Base-by-base conservation (phyloP, 23 red algal species). In the Gracilaria vermiculophylla region DNA sequence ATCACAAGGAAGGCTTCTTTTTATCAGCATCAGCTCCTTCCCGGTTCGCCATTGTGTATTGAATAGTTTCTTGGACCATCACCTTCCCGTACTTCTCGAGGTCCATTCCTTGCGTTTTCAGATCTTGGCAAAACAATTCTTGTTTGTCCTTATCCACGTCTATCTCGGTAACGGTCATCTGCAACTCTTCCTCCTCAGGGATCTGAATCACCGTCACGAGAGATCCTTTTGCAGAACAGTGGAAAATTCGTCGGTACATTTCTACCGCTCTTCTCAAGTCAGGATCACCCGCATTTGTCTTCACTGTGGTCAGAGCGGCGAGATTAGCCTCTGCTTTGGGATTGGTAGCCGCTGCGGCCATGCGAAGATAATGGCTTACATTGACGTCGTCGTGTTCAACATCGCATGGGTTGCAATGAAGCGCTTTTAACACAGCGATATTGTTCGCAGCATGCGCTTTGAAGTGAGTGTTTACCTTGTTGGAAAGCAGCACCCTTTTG, bases 401-500 rank as follows among this genome's bases (percentile, higher is more conserved):
- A 56, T 66, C 42, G 47, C 27, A 44, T 48, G 47, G 27, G 15
- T 27, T 62, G 58, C 57, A 32, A 44, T 70, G 60, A 62, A 88
- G 66, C 20, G 66, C 45, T 33, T 77, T 66, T 56, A 88, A 48
- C 36, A 88, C 69, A 45, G 62, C 84, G 16, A 77, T 36, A 58
- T 88, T 88, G 52, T 88, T 88, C 16, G 84, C 84, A 28, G 84
- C 84, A 28, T 77, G 69, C 3, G 84, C 84, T 24, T 78, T 65
- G 40, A 62, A 88, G 0, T 50, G 34, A 31, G 84, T 76, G 37
- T 43, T 88, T 69, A 69, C 51, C 35, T 52, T 62, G 35, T 20
- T 77, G 14, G 69, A 77, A 23, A 60, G 50, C 24, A 88, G 29
- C 16, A 88, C 84, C 31, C 21, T 28, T 64, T 88, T 54, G 53